Evolutionary conservation across 2,329 filamentous ascomycete species (phyloP), one percentile per base, ranked within the genome.

Genomic region (Xylariaceae sp.): DNA sequence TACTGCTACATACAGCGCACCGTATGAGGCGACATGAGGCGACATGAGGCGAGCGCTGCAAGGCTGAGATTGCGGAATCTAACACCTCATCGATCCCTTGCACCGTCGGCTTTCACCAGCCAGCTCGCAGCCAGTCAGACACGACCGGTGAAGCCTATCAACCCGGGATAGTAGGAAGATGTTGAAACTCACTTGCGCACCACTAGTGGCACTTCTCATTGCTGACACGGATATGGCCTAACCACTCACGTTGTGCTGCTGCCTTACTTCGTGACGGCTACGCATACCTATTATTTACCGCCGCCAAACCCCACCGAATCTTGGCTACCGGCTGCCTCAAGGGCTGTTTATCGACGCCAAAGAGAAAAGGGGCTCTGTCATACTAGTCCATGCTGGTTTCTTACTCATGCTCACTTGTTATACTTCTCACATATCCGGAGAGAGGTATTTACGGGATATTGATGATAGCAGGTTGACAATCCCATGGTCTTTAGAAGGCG

Each of bases 401-500:
- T 11, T 37, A 11, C 8, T 11, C 35, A 37, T 37, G 35, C 35
- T 11, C 35, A 37, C 12, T 37, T n/a, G 46, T 40, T 46, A 19
- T 49, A 44, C 31, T 35, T 34, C 19, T 34, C 32, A 41, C 35
- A 43, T 30, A 31, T 29, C 31, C 49, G 50, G 54, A 57, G 54
- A 51, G 54, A 45, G 48, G 34, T 31, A 40, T 12, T 45, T 32
- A 47, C 50, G 48, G 47, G 44, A 51, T 54, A 54, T 51, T 44
- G 48, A 35, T 19, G 54, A 52, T 45, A 31, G 35, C 35, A 44
- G 50, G 52, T 50, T 39, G 44, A 42, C 35, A 40, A 50, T 43
- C 30, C 27, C 6, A 45, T 31, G 45, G 46, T 46, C 46, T 43
- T 44, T 9, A 30, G 35, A 41, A 29, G 41, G 52, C 52, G 35